Conservation (phyloP, 2,329 filamentous ascomycete genomes). For the Fusarium nelsonii region DNA sequence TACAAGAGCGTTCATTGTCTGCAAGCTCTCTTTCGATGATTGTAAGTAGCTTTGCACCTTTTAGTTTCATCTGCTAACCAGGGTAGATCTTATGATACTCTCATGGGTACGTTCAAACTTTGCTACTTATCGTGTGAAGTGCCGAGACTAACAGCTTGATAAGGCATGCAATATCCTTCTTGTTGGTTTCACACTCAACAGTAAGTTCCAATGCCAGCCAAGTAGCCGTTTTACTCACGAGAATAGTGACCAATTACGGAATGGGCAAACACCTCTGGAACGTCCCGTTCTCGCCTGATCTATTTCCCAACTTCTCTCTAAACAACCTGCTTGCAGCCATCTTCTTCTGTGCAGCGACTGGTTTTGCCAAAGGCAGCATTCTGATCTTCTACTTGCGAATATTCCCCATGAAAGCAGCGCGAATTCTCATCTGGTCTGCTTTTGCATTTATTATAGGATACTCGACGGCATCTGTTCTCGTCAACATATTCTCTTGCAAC, state of each 20-base stretch:
- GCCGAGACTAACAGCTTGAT: background rate
- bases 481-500: conserved; percentile 22
- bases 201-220: background rate
- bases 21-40: conserved; percentile 22
- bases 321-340: conserved; percentile 26
- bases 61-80: background rate
- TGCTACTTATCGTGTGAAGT: too few species aligned
- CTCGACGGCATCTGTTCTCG: conserved; percentile 9
- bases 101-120: conserved; percentile 1
- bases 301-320: conserved; percentile 21
- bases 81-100: conserved; percentile 15
- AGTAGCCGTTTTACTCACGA: background rate
- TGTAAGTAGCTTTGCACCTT: background rate
- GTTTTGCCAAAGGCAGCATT: conserved; percentile 23
- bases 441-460: conserved; percentile 28
- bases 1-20: conserved; percentile 4
- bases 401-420: conserved; percentile 15
- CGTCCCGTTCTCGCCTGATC: conserved; percentile 13
- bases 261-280: conserved; percentile 34
- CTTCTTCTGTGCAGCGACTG: conserved; percentile 28
- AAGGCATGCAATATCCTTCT: conserved; percentile 10
- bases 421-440: conserved; percentile 15
- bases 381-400: conserved; percentile 25
- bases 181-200: conserved; percentile 21
- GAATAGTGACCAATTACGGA: conserved; percentile 20